These are phyloP conservation scores for Crithidia sp. DNA, from an alignment of 208 protist genomes.

Conservation along the genomic window DNA sequence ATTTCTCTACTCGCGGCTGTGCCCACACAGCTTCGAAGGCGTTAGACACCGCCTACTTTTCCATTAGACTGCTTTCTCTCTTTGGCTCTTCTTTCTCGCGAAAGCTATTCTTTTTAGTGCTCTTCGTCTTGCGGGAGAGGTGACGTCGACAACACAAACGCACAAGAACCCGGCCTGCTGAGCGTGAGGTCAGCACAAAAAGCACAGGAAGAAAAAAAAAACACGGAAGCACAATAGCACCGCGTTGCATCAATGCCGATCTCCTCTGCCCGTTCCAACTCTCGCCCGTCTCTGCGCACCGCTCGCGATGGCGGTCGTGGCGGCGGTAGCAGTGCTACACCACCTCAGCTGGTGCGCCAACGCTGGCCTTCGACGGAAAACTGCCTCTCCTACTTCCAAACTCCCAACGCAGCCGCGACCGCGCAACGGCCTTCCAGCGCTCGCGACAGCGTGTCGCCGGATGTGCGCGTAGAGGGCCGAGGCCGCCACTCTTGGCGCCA, in stretches of 20 bases:
- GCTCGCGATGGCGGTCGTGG: neutral
- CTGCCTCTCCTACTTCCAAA: neutral
- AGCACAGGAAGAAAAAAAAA: neutral
- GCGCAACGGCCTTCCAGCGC: neutral
- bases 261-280: constrained; percentile 3
- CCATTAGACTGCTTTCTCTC: constrained; percentile 6
- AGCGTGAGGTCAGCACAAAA: neutral
- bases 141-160: too few species aligned
- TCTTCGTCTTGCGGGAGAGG: neutral
- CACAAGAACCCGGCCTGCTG: too few species aligned
- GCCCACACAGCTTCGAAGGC: neutral
- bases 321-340: neutral
- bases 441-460: neutral
- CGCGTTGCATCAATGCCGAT: neutral
- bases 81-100: constrained; percentile 10
- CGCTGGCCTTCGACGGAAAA: constrained; percentile 1
- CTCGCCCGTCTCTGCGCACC: neutral
- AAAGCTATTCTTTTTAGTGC: neutral
- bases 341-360: constrained; percentile 11
- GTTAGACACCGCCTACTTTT: constrained; percentile 2
- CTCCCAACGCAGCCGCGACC: neutral
- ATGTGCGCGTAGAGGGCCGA: neutral
- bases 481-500: too few species aligned
- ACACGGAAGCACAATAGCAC: neutral
- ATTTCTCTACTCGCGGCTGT: constrained; percentile 6